A percentile compares a stretch with the other conserved stretches of the same genome.
These are phyloP conservation scores for Umbellularia californica DNA, from an alignment of 164 flowering plant genomes.

Conservation along the genomic window DNA sequence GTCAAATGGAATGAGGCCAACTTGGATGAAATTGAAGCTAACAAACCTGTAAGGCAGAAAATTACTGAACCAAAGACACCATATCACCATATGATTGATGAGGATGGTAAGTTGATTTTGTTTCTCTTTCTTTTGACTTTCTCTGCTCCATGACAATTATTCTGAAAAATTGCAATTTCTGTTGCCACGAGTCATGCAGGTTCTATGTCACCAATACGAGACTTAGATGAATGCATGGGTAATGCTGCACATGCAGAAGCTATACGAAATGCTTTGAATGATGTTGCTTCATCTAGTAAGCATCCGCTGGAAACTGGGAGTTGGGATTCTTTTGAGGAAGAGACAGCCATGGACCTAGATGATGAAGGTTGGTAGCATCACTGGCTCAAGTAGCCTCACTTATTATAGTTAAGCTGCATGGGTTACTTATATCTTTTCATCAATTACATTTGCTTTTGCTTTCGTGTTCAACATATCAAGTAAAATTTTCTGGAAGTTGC, in stretches of 20 bases:
- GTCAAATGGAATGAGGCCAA: constrained; percentile 94
- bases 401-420: neutral
- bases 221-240: constrained; percentile 42
- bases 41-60: constrained; percentile 97
- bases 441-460: neutral
- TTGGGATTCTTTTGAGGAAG: constrained; percentile 97
- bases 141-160: neutral
- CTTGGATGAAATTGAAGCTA: constrained; percentile 83
- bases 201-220: constrained; percentile 54
- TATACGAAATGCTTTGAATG: constrained; percentile 60
- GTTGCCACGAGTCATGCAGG: constrained; percentile 32
- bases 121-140: neutral
- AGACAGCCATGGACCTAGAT: constrained; percentile 76
- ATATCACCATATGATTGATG: constrained; percentile 87
- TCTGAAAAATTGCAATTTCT: neutral
- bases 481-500: neutral
- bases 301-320: constrained; percentile 32
- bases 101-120: constrained; percentile 48
- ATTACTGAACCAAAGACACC: constrained; percentile 99
- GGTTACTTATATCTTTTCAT: neutral
- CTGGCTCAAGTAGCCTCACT: constrained; percentile 1
- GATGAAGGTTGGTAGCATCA: constrained; percentile 42
- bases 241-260: constrained; percentile 68
- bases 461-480: neutral
- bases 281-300: constrained; percentile 64